These are phyloP conservation scores for Amanita brunnescens DNA, from an alignment of 768 basidiomycete species.

Conservation along the genomic window DNA sequence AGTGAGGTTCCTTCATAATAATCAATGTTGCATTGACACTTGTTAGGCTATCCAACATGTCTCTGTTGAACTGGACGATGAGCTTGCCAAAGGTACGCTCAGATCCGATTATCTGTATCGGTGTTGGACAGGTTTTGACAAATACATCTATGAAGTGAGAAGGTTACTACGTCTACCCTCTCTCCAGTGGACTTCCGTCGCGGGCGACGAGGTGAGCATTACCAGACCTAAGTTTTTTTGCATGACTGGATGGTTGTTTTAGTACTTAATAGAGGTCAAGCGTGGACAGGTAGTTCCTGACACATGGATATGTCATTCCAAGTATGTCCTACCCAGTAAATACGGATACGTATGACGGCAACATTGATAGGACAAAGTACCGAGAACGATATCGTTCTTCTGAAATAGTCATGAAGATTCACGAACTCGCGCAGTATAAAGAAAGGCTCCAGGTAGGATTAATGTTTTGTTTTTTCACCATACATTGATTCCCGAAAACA, in stretches of 20 bases:
- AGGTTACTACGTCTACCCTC: slow-evolving; percentile 65
- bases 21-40: slow-evolving; percentile 7
- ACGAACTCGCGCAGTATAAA: slow-evolving; percentile 65
- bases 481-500: slow-evolving; percentile 14
- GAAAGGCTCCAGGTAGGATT: slow-evolving; percentile 50
- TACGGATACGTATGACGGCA: background rate
- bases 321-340: slow-evolving; percentile 25
- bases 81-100: slow-evolving; percentile 56
- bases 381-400: slow-evolving; percentile 73
- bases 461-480: no score
- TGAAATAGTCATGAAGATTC: slow-evolving; percentile 45
- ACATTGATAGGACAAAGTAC: slow-evolving; percentile 51
- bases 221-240: background rate
- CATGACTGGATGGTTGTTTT: background rate
- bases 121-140: background rate
- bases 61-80: slow-evolving; percentile 63
- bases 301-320: slow-evolving; percentile 59
- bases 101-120: background rate
- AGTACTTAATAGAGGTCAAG: slow-evolving; percentile 80
- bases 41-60: slow-evolving; percentile 55
- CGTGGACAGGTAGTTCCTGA: slow-evolving; percentile 41
- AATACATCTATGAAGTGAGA: slow-evolving; percentile 48
- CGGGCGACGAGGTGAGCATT: slow-evolving; percentile 56
- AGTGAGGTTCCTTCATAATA: slow-evolving; percentile 30
- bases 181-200: slow-evolving; percentile 57